Evolutionary conservation across 2,329 filamentous ascomycete genomes (phyloP).

Genomic region (Ramichloridium luteum): DNA sequence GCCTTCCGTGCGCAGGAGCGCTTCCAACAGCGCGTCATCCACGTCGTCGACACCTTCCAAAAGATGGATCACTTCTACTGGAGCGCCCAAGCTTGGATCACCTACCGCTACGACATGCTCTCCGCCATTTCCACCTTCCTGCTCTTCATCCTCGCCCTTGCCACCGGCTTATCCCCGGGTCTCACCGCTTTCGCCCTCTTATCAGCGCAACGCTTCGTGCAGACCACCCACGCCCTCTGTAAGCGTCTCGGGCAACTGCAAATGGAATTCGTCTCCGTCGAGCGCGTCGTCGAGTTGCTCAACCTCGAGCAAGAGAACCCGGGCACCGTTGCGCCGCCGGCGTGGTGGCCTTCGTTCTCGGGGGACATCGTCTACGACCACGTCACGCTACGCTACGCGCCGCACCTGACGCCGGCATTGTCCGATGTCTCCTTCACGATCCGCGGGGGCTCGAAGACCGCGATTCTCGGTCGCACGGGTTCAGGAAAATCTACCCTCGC

Average conservation of each 20-base stretch:
- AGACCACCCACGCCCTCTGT: constrained; percentile 61
- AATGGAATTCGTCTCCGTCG: constrained; percentile 84
- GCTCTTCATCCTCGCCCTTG: constrained; percentile 62
- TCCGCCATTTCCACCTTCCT: constrained; percentile 63
- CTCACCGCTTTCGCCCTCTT: constrained; percentile 74
- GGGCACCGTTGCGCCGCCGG: constrained; percentile 56
- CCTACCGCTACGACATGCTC: constrained; percentile 62
- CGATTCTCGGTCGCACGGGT: constrained; percentile 68
- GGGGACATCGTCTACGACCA: constrained; percentile 65
- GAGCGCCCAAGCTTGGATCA: constrained; percentile 72
- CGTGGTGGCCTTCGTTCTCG: constrained; percentile 60
- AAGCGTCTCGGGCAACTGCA: constrained; percentile 72
- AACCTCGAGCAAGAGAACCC: constrained; percentile 63
- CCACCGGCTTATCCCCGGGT: constrained; percentile 61
- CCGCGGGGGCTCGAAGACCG: constrained; percentile 64
- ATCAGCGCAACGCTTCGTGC: constrained; percentile 56
- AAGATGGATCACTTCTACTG: constrained; percentile 96
- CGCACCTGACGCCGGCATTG: constrained; percentile 62
- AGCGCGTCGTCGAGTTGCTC: constrained; percentile 71
- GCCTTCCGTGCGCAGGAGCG: constrained; percentile 67
- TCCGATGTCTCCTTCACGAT: constrained; percentile 58
- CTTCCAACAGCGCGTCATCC: constrained; percentile 69
- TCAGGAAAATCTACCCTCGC: constrained; percentile 74
- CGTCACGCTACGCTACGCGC: constrained; percentile 68
- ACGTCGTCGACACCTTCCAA: constrained; percentile 77